Conservation (phyloP, 176 grass and related monocot genomes). For the Dactylis glomerata region DNA sequence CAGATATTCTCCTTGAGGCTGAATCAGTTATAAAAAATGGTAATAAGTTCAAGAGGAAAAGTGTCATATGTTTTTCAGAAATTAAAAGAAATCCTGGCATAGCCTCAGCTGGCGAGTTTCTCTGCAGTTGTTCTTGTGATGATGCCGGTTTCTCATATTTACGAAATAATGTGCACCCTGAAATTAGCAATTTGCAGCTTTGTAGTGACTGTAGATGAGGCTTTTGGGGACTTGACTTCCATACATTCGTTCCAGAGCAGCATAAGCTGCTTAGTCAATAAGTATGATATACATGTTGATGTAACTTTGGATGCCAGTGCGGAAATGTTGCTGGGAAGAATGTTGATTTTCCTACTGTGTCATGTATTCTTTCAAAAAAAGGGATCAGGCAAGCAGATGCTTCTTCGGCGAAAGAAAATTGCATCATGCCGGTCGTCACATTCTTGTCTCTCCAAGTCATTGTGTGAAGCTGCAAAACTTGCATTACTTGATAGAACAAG, state of each 20-base stretch:
- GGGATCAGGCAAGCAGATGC: not conserved
- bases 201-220: conserved; percentile 40
- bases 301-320: not conserved
- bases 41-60: conserved; percentile 24
- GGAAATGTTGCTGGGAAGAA: not conserved
- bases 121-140: conserved; percentile 38
- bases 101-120: conserved; percentile 38
- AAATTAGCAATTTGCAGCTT: conserved; percentile 20
- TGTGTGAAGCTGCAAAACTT: not conserved
- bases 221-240: conserved; percentile 27
- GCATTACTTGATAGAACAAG: not conserved
- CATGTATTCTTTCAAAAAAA: not conserved
- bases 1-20: conserved; percentile 48
- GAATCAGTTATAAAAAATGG: conserved; percentile 22
- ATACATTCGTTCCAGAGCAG: conserved; percentile 61
- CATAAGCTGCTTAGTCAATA: conserved; percentile 32
- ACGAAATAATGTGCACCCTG: conserved; percentile 9
- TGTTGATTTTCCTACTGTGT: not conserved
- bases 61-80: not conserved
- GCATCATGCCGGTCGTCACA: not conserved
- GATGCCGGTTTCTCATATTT: conserved; percentile 33
- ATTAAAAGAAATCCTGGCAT: conserved; percentile 18
- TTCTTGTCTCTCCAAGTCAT: not conserved
- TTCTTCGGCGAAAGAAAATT: not conserved
- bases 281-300: not conserved